A percentile compares a stretch with the other conserved stretches of the same genome.
phyloP scores from a whole-genome alignment of 2,329 filamentous ascomycete species.

The Phaeoacremonium minimum region DNA sequence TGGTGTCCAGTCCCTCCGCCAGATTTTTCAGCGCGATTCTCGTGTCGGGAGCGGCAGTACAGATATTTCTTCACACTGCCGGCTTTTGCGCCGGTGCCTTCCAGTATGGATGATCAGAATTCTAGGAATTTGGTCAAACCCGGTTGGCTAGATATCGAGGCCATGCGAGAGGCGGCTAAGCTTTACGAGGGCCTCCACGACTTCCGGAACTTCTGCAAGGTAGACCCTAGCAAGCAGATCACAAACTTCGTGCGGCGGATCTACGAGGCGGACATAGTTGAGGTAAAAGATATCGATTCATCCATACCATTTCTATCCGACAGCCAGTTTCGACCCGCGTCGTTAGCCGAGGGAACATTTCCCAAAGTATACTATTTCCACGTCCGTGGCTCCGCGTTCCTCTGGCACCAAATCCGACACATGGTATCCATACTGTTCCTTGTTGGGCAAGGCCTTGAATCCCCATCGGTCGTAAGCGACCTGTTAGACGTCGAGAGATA shows the following conservation, averaged over 20 bases:
- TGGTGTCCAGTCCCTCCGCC: constrained; percentile 83
- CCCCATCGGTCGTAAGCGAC: constrained; percentile 65
- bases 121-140: constrained; percentile 35
- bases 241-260: constrained; percentile 77
- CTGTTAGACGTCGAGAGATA: constrained; percentile 70
- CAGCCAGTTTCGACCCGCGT: constrained; percentile 35
- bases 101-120: constrained; percentile 35
- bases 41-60: constrained; percentile 86
- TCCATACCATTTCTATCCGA: constrained; percentile 52
- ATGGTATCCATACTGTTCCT: constrained; percentile 93
- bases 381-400: constrained; percentile 84
- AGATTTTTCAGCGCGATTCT: constrained; percentile 87
- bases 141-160: constrained; percentile 82
- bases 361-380: constrained; percentile 83
- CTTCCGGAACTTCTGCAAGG: constrained; percentile 95
- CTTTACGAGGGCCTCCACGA: constrained; percentile 81
- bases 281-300: constrained; percentile 52
- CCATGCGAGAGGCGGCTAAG: constrained; percentile 79
- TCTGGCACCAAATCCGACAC: constrained; percentile 97
- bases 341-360: constrained; percentile 14
- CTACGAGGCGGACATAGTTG: constrained; percentile 74
- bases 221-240: constrained; percentile 87
- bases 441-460: constrained; percentile 82
- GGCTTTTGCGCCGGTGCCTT: constrained; percentile 67
- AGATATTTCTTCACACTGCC: constrained; percentile 98